A percentile compares a stretch with the other conserved stretches of the same genome.
Conservation (phyloP, 495 filamentous ascomycete genomes). For the Articulospora tetracladia region DNA sequence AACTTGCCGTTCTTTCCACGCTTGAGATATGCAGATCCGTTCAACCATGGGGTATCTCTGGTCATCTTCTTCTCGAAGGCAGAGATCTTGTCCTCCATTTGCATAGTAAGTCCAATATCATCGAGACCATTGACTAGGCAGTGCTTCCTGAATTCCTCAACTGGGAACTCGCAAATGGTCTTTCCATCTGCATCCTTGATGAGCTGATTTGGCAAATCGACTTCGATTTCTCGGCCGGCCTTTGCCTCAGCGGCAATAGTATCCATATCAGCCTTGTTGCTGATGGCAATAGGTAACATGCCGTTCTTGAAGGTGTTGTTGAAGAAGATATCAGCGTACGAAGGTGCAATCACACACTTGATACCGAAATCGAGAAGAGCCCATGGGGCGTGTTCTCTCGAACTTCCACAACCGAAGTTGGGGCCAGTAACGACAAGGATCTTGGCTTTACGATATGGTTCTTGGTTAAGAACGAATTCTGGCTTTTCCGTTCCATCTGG, state of each 20-base stretch:
- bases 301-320: constrained; percentile 99
- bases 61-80: constrained; percentile 76
- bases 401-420: constrained; percentile 95
- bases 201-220: constrained; percentile 83
- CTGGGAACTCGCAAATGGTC: constrained; percentile 72
- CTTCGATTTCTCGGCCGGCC: constrained; percentile 81
- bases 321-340: constrained; percentile 97
- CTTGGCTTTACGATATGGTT: constrained; percentile 80
- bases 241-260: constrained; percentile 75
- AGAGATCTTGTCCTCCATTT: constrained; percentile 84
- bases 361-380: constrained; percentile 96
- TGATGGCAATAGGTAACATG: constrained; percentile 86
- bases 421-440: constrained; percentile 90
- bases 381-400: constrained; percentile 96
- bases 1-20: constrained; percentile 63
- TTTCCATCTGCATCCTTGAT: constrained; percentile 74
- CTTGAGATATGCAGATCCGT: constrained; percentile 81
- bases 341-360: constrained; percentile 86
- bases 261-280: constrained; percentile 59
- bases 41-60: constrained; percentile 83
- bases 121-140: constrained; percentile 93
- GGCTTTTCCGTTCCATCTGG: constrained; percentile 68
- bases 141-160: constrained; percentile 90
- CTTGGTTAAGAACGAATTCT: constrained; percentile 86
- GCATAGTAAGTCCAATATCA: constrained; percentile 92